A percentile compares a stretch with the other conserved stretches of the same genome.
These are phyloP conservation scores for Paxillus involutus DNA, from an alignment of 768 basidiomycete genomes.

Conservation along the genomic window DNA sequence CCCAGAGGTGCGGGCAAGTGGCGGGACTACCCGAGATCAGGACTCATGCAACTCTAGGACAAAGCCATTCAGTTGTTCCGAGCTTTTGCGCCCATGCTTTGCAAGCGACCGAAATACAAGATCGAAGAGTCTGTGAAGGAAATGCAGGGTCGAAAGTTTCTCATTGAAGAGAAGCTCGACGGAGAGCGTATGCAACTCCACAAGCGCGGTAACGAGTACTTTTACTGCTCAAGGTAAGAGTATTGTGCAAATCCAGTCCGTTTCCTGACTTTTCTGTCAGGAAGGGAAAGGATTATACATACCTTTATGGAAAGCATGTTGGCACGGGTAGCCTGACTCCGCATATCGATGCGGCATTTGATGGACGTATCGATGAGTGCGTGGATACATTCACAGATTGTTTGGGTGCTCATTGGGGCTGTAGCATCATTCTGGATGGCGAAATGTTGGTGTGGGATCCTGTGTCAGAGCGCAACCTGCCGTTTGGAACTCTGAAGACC, in stretches of 20 bases:
- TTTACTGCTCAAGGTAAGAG: slow-evolving; percentile 83
- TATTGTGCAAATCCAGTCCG: background rate
- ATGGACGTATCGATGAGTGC: slow-evolving; percentile 77
- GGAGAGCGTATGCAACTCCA: slow-evolving; percentile 97
- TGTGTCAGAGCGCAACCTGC: slow-evolving; percentile 78
- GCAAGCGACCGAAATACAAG: slow-evolving; percentile 80
- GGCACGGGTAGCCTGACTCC: slow-evolving; percentile 89
- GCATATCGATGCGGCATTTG: slow-evolving; percentile 75
- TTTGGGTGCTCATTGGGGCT: slow-evolving; percentile 6
- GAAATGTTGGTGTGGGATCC: slow-evolving; percentile 99
- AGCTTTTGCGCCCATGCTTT: slow-evolving; percentile 93
- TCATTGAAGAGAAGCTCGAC: slow-evolving; percentile 97
- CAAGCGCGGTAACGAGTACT: slow-evolving; percentile 87
- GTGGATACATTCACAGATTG: slow-evolving; percentile 23
- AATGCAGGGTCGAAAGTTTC: slow-evolving; percentile 77
- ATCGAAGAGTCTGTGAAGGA: slow-evolving; percentile 83
- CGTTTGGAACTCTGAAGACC: slow-evolving; percentile 93
- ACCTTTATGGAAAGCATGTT: slow-evolving; percentile 85
- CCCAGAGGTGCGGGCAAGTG: slow-evolving; percentile 42
- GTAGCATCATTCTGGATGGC: slow-evolving; percentile 90
- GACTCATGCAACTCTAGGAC: slow-evolving; percentile 50
- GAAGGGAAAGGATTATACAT: slow-evolving; percentile 89
- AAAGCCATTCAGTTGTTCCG: slow-evolving; percentile 81
- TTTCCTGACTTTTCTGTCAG: slow-evolving; percentile 36
- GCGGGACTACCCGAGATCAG: too few species aligned